These are phyloP conservation scores for Ammopiptanthus mongolicus DNA, from an alignment of 306 rosid species.

Conservation along the genomic window DNA sequence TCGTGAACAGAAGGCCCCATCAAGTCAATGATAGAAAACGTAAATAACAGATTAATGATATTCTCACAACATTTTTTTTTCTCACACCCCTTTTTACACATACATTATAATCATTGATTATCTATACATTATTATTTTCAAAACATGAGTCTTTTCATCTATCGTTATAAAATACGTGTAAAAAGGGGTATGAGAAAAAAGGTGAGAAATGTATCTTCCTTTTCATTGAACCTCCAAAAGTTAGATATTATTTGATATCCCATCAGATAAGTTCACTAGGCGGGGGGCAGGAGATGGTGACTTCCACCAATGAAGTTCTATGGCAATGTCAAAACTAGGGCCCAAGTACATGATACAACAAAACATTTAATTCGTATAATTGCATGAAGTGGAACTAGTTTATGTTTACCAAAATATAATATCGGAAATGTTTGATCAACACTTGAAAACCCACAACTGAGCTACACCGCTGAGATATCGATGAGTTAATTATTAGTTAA, in stretches of 20 bases:
- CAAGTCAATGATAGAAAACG: slow-evolving; percentile 31
- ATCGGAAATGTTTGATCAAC: neutral
- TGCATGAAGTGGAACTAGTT: neutral
- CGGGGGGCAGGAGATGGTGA: slow-evolving; percentile 41
- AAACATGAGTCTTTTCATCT: slow-evolving; percentile 25
- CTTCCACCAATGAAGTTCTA: slow-evolving; percentile 35
- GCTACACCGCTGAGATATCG: neutral
- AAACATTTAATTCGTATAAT: neutral
- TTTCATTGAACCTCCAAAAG: slow-evolving; percentile 33
- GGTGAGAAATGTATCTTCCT: neutral
- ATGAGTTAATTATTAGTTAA: no score
- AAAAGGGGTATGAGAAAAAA: no score
- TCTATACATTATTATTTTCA: no score
- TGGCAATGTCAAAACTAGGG: slow-evolving; percentile 25
- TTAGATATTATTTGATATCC: slow-evolving; percentile 24
- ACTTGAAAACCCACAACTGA: neutral
- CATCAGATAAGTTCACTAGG: slow-evolving; percentile 12
- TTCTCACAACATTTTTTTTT: no score
- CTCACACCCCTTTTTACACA: no score
- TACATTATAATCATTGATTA: no score
- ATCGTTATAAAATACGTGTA: no score
- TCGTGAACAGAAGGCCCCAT: slow-evolving; percentile 27
- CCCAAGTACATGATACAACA: slow-evolving; percentile 23
- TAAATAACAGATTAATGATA: no score
- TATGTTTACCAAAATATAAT: neutral